Base-by-base conservation (phyloP, 495 filamentous ascomycete genomes). In the Aspergillus steynii region DNA sequence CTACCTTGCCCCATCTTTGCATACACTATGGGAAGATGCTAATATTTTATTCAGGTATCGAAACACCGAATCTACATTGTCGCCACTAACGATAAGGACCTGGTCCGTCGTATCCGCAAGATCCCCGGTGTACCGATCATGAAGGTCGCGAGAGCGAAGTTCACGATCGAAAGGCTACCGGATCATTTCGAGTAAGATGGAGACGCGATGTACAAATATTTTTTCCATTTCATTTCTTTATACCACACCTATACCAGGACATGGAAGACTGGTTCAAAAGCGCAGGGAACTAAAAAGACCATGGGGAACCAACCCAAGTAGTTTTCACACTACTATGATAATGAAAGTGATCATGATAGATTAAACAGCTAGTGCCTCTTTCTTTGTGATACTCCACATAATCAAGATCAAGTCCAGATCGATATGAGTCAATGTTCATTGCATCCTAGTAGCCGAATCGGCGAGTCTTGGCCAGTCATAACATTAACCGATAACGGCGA, bases 81-180 rank as follows among this genome's bases (percentile, higher is more conserved):
- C 25, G 93, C 84, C 46, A 96, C 93, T 6, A 97, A 97, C 74
- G 93, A 97, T 84, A 73, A 77, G 55, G 78, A 85, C 60, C 69
- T 88, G 29, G 96, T 95, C 77, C 80, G 91, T 66, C 80, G 93
- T 58, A 86, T 97, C 55, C 79, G 82, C 26, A 78, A 79, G 60
- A 75, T 76, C 28, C 77, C 76, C 20, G 72, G 78, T 70, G 75
- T 82, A 4, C 80, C 80, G 27, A 86, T 89, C 47, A 82, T 89
- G 81, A 86, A 82, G 67, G 90, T 93, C 27, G 87, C 87, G 20
- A 82, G 87, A 63, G 91, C 87, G 20, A 97, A 96, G 74, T 97
- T 96, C 76, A 88, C 91, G 29, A 93, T 99, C 68, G 94, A 98
- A 79, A 83, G 92, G 63, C 77, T 98, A 42, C 94, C 93, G 0